A percentile compares a stretch with the other conserved stretches of the same genome.
Conservation (phyloP, 306 rosid species). For the Inga leiocalycina region DNA sequence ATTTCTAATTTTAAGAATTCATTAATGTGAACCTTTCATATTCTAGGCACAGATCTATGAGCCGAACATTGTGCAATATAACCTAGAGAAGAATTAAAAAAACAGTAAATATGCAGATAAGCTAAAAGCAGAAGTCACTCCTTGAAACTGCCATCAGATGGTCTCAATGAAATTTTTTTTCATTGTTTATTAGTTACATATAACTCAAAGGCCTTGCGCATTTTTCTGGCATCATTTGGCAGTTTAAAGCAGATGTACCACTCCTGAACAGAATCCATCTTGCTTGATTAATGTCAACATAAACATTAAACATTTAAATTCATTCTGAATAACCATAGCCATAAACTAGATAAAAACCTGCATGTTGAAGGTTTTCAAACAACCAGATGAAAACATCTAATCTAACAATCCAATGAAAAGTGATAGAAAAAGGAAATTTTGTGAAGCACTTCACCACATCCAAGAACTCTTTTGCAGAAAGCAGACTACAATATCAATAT, state of each 20-base stretch:
- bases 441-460: background rate
- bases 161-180: constrained; percentile 10
- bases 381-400: background rate
- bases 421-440: background rate
- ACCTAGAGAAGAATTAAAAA: background rate
- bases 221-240: constrained; percentile 12
- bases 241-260: background rate
- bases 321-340: background rate
- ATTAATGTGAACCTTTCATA: background rate
- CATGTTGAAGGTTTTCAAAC: background rate
- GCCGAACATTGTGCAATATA: background rate
- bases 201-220: constrained; percentile 25
- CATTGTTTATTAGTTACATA: background rate
- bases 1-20: background rate
- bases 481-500: background rate
- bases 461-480: background rate
- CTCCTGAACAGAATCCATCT: background rate
- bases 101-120: background rate
- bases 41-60: background rate
- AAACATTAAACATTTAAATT: background rate
- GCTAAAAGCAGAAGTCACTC: background rate
- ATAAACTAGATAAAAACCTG: background rate
- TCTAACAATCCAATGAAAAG: background rate
- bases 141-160: constrained; percentile 16
- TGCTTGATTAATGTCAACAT: background rate